Evolutionary conservation across 2,329 filamentous ascomycete species (phyloP).

Genomic region (Diatrype stigma): DNA sequence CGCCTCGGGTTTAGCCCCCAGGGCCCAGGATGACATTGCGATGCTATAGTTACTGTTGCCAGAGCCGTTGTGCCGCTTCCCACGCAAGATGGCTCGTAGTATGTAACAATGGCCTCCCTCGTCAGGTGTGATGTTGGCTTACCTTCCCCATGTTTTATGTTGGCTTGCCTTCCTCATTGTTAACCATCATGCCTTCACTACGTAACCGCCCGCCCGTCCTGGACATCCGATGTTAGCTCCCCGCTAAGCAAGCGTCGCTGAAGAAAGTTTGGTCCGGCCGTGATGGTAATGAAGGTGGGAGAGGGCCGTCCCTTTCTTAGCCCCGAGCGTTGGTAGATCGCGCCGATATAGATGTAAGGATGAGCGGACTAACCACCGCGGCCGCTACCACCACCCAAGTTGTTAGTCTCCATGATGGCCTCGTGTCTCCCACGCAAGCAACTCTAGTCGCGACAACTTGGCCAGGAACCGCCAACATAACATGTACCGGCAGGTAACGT

Average conservation of each 20-base stretch:
- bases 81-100: neutral
- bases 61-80: neutral
- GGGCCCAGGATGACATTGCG: slow-evolving; percentile 31
- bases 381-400: neutral
- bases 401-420: neutral
- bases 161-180: neutral
- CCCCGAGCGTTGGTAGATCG: neutral
- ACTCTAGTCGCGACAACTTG: neutral
- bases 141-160: neutral
- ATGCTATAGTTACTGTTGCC: slow-evolving; percentile 10
- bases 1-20: slow-evolving; percentile 35
- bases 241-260: neutral
- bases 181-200: neutral
- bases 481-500: neutral
- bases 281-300: neutral
- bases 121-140: slow-evolving; percentile 6
- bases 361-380: neutral
- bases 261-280: neutral
- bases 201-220: neutral
- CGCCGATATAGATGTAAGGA: neutral
- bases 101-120: neutral
- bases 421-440: neutral
- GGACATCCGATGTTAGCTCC: neutral
- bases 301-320: slow-evolving; percentile 1
- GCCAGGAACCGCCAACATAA: neutral